Conservation (phyloP, 768 basidiomycete species). For the Thelephora aurantiotincta region DNA sequence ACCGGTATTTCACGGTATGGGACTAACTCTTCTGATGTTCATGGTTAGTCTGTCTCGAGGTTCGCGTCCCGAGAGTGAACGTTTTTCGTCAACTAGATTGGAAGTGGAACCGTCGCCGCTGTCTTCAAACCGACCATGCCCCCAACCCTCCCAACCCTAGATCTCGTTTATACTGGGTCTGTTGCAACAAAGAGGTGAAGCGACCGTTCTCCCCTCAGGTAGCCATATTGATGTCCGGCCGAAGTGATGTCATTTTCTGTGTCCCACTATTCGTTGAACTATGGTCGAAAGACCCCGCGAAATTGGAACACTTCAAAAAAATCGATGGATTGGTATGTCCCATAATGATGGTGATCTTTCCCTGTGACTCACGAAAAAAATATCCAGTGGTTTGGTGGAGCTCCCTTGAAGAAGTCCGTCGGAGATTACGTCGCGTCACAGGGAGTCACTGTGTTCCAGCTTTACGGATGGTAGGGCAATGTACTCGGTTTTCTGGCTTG, state of each 20-base stretch:
- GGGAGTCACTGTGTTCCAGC: constrained; percentile 1
- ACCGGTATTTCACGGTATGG: neutral
- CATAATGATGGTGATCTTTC: neutral
- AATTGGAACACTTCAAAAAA: constrained; percentile 8
- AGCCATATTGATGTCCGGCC: neutral
- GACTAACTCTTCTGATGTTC: neutral
- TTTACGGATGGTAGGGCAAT: neutral
- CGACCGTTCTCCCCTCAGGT: neutral
- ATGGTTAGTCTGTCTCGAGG: neutral
- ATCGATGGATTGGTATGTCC: constrained; percentile 7
- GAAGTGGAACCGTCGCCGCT: neutral
- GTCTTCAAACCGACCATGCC: neutral
- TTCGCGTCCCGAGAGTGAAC: neutral
- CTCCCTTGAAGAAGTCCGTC: constrained; percentile 9
- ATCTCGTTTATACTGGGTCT: neutral
- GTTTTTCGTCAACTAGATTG: neutral
- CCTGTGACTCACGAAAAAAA: neutral
- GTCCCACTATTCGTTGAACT: neutral
- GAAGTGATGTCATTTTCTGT: neutral
- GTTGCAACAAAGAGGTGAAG: neutral
- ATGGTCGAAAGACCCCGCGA: constrained; percentile 8
- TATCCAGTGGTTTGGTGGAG: constrained; percentile 4
- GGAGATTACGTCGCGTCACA: constrained; percentile 6
- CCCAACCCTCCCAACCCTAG: neutral
- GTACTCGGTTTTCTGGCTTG: too few species aligned